Percentiles rank a stretch among this genome's conserved stretches.
These are phyloP conservation scores for Metschnikowia picachoensis DNA, from an alignment of 805 yeast genomes.

Conservation along the genomic window DNA sequence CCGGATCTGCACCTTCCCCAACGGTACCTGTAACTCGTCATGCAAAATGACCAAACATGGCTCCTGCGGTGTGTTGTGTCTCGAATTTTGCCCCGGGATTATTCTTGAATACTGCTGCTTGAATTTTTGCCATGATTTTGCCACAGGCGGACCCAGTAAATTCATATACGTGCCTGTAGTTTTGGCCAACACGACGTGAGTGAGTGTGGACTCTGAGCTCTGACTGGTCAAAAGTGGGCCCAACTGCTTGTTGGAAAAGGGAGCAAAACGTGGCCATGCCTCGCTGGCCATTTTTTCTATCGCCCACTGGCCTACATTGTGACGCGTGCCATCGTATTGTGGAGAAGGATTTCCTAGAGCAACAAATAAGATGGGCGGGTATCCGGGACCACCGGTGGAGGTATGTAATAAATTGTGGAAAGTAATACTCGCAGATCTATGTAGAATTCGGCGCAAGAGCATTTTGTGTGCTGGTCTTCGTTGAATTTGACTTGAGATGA, in stretches of 20 bases:
- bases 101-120: conserved; percentile 14
- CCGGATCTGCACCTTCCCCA: conserved; percentile 66
- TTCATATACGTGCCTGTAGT: conserved; percentile 67
- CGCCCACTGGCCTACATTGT: conserved; percentile 70
- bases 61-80: too few relatives aligned
- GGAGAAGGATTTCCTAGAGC: conserved; percentile 80
- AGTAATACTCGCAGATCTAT: neutral
- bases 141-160: conserved; percentile 56
- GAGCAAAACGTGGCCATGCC: conserved; percentile 23
- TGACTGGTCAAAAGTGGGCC: conserved; percentile 2
- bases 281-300: conserved; percentile 30
- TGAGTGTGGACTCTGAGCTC: conserved; percentile 4
- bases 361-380: conserved; percentile 5
- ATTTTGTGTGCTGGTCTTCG: too few relatives aligned
- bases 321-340: conserved; percentile 58
- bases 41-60: conserved; percentile 57
- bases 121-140: conserved; percentile 42
- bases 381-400: neutral
- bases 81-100: too few relatives aligned
- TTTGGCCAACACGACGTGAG: conserved; percentile 38
- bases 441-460: neutral
- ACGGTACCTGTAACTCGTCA: conserved; percentile 67
- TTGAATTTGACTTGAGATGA: too few relatives aligned
- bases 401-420: neutral
- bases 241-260: conserved; percentile 8